Percentiles rank a stretch among this genome's conserved stretches.
Conservation (phyloP, 768 basidiomycete species). For the Baorangia bicolor region DNA sequence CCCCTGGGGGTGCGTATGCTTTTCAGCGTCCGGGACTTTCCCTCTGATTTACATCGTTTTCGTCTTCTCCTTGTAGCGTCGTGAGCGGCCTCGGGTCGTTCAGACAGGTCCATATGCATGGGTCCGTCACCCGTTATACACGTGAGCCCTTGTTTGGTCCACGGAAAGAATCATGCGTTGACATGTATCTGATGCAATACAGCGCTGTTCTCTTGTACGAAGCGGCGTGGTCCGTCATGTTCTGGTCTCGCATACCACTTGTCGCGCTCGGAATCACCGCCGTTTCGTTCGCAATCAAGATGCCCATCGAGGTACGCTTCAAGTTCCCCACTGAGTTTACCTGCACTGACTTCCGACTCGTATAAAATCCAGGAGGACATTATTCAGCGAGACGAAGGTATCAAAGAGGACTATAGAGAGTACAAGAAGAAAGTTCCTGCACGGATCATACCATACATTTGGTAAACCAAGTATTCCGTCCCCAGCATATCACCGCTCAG, state of each 20-base stretch:
- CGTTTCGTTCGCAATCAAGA: constrained; percentile 20
- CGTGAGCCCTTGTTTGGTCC: constrained; percentile 6
- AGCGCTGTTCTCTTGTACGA: constrained; percentile 14
- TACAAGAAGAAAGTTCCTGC: constrained; percentile 25
- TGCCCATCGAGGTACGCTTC: constrained; percentile 27
- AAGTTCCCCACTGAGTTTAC: not conserved
- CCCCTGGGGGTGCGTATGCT: constrained; percentile 18
- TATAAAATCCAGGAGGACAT: constrained; percentile 19
- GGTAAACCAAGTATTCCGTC: constrained; percentile 1
- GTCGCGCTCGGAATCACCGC: constrained; percentile 11
- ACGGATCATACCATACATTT: constrained; percentile 24
- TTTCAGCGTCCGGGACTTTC: not conserved
- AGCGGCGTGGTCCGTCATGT: constrained; percentile 13
- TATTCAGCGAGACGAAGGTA: constrained; percentile 18
- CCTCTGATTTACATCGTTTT: not conserved
- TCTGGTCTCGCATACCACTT: constrained; percentile 29
- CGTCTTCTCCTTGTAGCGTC: constrained; percentile 7
- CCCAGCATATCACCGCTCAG: not conserved
- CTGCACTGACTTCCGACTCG: not conserved
- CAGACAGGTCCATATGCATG: constrained; percentile 30
- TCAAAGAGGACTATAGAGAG: constrained; percentile 15
- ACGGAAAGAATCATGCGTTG: not conserved
- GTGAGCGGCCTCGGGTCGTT: constrained; percentile 29
- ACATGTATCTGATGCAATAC: not conserved
- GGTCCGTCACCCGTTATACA: constrained; percentile 33